Percentiles rank a stretch among this genome's conserved stretches.
These are phyloP conservation scores for Albophoma yamanashiensis DNA, from an alignment of 2,329 filamentous ascomycete species.

Conservation along the genomic window DNA sequence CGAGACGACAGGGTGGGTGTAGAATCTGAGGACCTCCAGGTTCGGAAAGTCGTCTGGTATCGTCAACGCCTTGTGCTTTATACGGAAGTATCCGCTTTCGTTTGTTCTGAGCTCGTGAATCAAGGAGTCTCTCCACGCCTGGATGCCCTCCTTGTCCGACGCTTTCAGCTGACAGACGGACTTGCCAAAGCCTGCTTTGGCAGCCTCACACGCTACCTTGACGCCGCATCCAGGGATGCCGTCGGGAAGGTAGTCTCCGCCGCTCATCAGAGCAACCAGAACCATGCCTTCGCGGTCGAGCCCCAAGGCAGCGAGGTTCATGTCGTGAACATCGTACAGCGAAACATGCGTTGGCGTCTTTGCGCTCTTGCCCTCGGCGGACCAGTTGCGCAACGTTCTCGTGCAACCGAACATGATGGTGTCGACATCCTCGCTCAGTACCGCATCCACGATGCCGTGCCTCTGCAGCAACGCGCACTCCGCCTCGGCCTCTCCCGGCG, in stretches of 20 bases:
- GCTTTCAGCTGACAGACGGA: constrained; percentile 57
- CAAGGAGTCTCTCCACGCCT: constrained; percentile 61
- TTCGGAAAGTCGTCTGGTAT: constrained; percentile 80
- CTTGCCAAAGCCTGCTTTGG: constrained; percentile 74
- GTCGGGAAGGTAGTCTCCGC: constrained; percentile 85
- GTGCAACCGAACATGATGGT: constrained; percentile 94
- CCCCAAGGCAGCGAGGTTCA: constrained; percentile 38
- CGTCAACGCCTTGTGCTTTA: constrained; percentile 59
- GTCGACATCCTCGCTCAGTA: constrained; percentile 93
- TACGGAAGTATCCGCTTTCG: constrained; percentile 68
- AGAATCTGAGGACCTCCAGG: constrained; percentile 69
- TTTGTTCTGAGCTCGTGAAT: constrained; percentile 73
- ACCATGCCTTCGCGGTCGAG: constrained; percentile 86
- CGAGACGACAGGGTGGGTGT: constrained; percentile 81
- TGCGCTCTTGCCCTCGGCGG: constrained; percentile 54
- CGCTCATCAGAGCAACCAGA: constrained; percentile 85
- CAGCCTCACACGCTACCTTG: constrained; percentile 83
- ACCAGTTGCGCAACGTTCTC: constrained; percentile 71
- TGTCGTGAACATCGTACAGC: constrained; percentile 57
- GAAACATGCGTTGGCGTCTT: constrained; percentile 77
- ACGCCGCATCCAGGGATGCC: constrained; percentile 82
- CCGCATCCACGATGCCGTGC: constrained; percentile 78
- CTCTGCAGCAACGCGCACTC: constrained; percentile 84
- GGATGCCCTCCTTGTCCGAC: constrained; percentile 48
- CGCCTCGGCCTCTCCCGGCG: constrained; percentile 90